Percentiles rank a stretch among this genome's conserved stretches.
Conservation (phyloP, 2,329 filamentous ascomycete genomes). For the Trichoderma sp. region DNA sequence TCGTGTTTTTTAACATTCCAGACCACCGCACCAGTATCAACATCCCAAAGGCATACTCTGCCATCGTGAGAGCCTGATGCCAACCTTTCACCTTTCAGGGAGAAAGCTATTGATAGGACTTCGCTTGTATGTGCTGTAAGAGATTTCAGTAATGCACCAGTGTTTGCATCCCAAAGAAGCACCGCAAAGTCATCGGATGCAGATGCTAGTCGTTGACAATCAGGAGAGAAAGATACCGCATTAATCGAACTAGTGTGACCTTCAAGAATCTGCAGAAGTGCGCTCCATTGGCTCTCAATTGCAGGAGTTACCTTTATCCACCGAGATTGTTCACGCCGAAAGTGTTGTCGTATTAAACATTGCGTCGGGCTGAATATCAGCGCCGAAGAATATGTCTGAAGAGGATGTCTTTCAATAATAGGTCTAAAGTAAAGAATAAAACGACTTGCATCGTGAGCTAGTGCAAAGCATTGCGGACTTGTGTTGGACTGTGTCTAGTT, state of each 20-base stretch:
- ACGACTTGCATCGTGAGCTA: not conserved
- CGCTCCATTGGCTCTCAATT: not conserved
- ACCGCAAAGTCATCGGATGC: not conserved
- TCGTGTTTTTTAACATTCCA: not conserved
- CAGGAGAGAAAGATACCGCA: not conserved
- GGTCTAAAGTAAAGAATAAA: not conserved
- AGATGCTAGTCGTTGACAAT: not conserved
- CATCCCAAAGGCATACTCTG: not conserved
- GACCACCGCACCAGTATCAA: not conserved
- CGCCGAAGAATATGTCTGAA: not conserved
- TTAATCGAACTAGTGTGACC: not conserved
- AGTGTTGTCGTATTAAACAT: not conserved
- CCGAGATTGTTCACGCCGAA: not conserved
- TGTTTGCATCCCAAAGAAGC: not conserved
- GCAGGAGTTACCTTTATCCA: not conserved
- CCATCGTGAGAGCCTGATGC: not conserved
- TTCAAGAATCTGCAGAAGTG: not conserved
- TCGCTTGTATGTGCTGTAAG: not conserved
- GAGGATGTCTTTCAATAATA: not conserved
- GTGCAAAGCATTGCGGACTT: not conserved
- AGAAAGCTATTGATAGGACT: not conserved
- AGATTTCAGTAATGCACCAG: not conserved
- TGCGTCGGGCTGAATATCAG: not conserved
- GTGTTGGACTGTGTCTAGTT: not conserved
- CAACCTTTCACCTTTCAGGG: not conserved